Base-by-base conservation (phyloP, 768 basidiomycete genomes). In the Leccinum subgranulosum region DNA sequence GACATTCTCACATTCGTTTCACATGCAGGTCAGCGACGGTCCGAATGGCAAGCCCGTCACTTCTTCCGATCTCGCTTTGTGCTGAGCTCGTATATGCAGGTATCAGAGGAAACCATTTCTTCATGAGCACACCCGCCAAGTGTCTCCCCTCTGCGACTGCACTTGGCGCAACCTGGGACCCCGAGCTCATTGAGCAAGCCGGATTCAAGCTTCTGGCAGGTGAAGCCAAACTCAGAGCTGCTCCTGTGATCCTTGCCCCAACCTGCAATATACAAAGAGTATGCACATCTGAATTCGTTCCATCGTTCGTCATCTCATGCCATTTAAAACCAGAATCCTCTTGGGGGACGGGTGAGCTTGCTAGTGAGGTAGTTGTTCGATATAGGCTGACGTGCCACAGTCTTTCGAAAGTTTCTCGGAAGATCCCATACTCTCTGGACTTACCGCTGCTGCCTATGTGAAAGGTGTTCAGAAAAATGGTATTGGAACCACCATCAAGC, bases 221-320 rank as follows among this genome's bases (percentile, higher is more conserved):
- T 15, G 90, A 92, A 69, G 85, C 87, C 4, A 91, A 87, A 71
- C 75, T 88, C 49, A 78, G 83, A 47, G 81, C 85, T 2, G 85
- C 87, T 10, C 85, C 86, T 12, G 71, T 90, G 3, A 75, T 91
- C 29, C 81, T 92, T 17, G 92, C 85, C 1, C 92, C 91, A 0
- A 93, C 91, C 0, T 88, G 87, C 68, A 93, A 94, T 67, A 91
- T 90, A 51, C 91, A 92, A 71, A 82, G 92, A 31, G 88, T 84
- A 68, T 60, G 50, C 6, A 19, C 51, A 73, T 69, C 28, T 63
- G 51, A 45, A 50, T 11, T 33, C 19, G 8, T 27, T n/a, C 23
- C 17, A 11, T 54, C 12, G 46, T 54, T 1, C 27, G 19, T 17
- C 7, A 11, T 19, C 39, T 59, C 28, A 59, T 8, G 46, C 8